Evolutionary conservation across 2,329 filamentous ascomycete genomes (phyloP).

Genomic region (Paradendryphiella salina): DNA sequence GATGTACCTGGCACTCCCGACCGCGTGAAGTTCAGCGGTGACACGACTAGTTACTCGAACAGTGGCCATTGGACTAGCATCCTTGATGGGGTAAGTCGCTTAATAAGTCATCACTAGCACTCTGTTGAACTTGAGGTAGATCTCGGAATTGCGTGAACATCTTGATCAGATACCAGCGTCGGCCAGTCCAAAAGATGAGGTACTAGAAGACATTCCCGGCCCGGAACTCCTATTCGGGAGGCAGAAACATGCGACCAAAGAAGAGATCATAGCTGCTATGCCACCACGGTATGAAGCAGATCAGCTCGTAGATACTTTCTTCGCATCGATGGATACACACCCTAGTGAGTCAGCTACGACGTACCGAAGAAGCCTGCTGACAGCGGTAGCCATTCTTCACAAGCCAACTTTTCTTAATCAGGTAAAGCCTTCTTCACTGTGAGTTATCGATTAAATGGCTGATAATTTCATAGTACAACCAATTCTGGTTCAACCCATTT

Average conservation of each 20-base stretch:
- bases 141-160: conserved; percentile 40
- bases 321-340: conserved; percentile 33
- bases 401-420: conserved; percentile 36
- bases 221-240: conserved; percentile 39
- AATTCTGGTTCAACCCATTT: conserved; percentile 50
- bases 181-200: conserved; percentile 20
- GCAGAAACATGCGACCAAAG: conserved; percentile 31
- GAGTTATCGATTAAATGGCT: background rate
- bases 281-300: conserved; percentile 34
- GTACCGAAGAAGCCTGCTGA: conserved; percentile 4
- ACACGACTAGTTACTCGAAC: conserved; percentile 39
- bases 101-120: background rate
- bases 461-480: conserved; percentile 43
- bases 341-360: conserved; percentile 22
- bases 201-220: conserved; percentile 21
- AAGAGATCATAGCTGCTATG: conserved; percentile 37
- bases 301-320: conserved; percentile 30
- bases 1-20: conserved; percentile 34
- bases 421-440: conserved; percentile 10
- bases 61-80: conserved; percentile 46
- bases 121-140: conserved; percentile 20
- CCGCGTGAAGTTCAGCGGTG: conserved; percentile 34
- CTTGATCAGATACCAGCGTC: conserved; percentile 37
- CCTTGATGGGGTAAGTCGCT: conserved; percentile 37
- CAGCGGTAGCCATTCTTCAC: conserved; percentile 30